Percentiles rank a stretch among this genome's conserved stretches.
phyloP scores from a whole-genome alignment of 805 yeast genomes.

The Candida tammaniensis region DNA sequence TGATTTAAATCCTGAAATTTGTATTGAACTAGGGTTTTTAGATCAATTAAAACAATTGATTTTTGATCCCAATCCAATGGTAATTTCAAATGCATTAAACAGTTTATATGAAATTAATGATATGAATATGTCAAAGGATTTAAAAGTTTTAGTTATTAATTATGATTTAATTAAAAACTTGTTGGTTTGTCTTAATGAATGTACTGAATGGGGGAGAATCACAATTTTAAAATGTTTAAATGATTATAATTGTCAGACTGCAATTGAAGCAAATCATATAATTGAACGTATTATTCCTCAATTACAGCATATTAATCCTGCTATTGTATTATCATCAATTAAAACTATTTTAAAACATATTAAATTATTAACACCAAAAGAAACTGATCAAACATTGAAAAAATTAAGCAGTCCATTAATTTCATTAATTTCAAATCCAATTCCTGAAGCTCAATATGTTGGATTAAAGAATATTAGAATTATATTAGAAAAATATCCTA shows the following conservation, averaged over 20 bases:
- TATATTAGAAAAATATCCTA: constrained; percentile 85
- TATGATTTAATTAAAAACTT: constrained; percentile 54
- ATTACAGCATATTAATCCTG: constrained; percentile 94
- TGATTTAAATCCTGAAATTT: constrained; percentile 76
- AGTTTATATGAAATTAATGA: constrained; percentile 82
- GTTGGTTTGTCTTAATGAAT: constrained; percentile 84
- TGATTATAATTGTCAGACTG: constrained; percentile 57
- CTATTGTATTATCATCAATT: constrained; percentile 84
- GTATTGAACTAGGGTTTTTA: constrained; percentile 84
- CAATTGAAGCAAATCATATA: constrained; percentile 74
- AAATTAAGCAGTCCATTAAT: constrained; percentile 84
- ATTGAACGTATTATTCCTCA: constrained; percentile 91
- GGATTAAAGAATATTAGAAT: constrained; percentile 89
- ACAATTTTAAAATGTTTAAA: constrained; percentile 80
- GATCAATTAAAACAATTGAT: constrained; percentile 63
- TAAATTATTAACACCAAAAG: constrained; percentile 38
- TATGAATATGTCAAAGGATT: constrained; percentile 44
- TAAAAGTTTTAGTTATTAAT: constrained; percentile 36
- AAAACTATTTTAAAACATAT: constrained; percentile 75
- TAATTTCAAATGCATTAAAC: constrained; percentile 88
- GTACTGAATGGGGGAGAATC: constrained; percentile 99
- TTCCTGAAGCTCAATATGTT: constrained; percentile 91
- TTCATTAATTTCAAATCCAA: constrained; percentile 76
- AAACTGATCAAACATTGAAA: constrained; percentile 46
- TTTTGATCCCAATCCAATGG: constrained; percentile 93